Evolutionary conservation across 441 rosid genomes (phyloP).

Genomic region (Euphorbia celastroides): DNA sequence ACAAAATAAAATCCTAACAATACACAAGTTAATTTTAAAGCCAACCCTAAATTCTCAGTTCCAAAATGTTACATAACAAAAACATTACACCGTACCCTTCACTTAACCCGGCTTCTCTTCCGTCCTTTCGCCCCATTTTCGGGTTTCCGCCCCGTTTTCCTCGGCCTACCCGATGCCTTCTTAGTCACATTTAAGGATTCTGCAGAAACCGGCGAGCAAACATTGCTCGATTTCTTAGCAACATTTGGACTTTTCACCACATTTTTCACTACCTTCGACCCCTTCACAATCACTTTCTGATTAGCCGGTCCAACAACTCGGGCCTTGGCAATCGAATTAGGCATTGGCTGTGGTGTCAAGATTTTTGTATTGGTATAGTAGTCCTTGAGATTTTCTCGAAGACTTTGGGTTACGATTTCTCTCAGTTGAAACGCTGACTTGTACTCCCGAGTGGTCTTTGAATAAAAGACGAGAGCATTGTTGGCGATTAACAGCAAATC

Average conservation of each 20-base stretch:
- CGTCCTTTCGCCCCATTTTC: slow-evolving; percentile 31
- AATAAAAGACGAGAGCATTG: slow-evolving; percentile 69
- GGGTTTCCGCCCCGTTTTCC: slow-evolving; percentile 26
- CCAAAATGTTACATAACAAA: not conserved
- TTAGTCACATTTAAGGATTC: slow-evolving; percentile 34
- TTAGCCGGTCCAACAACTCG: slow-evolving; percentile 24
- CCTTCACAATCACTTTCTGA: slow-evolving; percentile 18
- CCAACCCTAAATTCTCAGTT: not conserved
- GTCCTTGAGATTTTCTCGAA: slow-evolving; percentile 40
- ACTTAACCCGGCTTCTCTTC: slow-evolving; percentile 35
- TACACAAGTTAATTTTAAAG: slow-evolving; percentile 1
- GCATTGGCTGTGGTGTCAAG: slow-evolving; percentile 15
- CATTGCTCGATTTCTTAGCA: slow-evolving; percentile 29
- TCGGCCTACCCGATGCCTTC: slow-evolving; percentile 29
- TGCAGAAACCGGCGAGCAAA: slow-evolving; percentile 29
- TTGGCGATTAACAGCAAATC: slow-evolving; percentile 73
- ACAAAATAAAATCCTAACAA: not conserved
- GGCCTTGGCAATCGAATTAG: slow-evolving; percentile 36
- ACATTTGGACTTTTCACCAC: slow-evolving; percentile 23
- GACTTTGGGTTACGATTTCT: slow-evolving; percentile 45
- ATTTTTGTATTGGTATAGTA: slow-evolving; percentile 14
- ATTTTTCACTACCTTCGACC: slow-evolving; percentile 19
- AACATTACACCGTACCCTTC: slow-evolving; percentile 7
- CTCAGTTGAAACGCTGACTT: slow-evolving; percentile 66
- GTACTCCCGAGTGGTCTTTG: slow-evolving; percentile 74